Evolutionary conservation across 179 eudicot species (phyloP).

Genomic region (Actinidia chinensis): DNA sequence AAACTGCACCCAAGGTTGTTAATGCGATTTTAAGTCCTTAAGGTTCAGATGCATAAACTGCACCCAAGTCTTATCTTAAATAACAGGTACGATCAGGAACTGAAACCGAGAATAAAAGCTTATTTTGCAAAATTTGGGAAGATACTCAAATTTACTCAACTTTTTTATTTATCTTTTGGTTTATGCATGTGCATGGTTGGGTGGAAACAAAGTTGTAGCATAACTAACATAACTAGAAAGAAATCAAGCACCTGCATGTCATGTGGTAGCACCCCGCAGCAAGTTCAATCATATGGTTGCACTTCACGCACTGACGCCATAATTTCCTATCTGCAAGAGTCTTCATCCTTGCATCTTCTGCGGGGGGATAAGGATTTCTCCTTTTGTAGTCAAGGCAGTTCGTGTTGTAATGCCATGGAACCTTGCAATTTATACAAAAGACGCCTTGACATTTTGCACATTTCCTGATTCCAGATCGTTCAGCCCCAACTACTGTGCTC

Average conservation of each 20-base stretch:
- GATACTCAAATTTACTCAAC: not conserved
- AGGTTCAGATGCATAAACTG: not conserved
- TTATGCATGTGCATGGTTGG: not conserved
- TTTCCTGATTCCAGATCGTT: conserved; percentile 27
- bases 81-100: not conserved
- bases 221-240: not conserved
- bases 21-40: not conserved
- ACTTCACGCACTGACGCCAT: conserved; percentile 64
- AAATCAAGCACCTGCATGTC: conserved; percentile 54
- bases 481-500: not conserved
- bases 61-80: not conserved
- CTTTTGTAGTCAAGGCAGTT: conserved; percentile 38
- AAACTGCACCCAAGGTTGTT: too few species aligned
- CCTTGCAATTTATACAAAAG: conserved; percentile 55
- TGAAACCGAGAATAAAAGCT: not conserved
- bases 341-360: conserved; percentile 46
- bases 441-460: conserved; percentile 45
- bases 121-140: not conserved
- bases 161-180: not conserved
- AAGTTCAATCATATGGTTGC: conserved; percentile 67
- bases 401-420: conserved; percentile 41
- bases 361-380: conserved; percentile 27
- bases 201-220: not conserved
- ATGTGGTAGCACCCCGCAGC: conserved; percentile 71
- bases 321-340: conserved; percentile 39